Conservation (phyloP, 441 rosid genomes). For the Populus hybrid region DNA sequence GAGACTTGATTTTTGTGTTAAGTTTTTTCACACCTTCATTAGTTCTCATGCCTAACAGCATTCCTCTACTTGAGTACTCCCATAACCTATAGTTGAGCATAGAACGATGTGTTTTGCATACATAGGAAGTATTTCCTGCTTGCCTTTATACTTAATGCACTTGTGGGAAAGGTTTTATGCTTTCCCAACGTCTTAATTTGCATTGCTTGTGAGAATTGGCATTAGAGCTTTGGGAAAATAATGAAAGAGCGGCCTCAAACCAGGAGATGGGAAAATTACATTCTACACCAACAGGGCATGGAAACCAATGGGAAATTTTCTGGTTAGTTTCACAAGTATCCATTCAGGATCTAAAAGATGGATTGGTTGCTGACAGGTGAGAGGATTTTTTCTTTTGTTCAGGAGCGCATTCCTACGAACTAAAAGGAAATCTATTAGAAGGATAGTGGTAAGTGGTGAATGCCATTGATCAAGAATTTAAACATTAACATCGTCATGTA, state of each 20-base stretch:
- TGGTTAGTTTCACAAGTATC: neutral
- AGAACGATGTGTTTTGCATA: neutral
- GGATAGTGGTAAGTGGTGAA: neutral
- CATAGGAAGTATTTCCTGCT: neutral
- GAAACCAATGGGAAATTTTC: neutral
- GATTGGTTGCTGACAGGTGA: neutral
- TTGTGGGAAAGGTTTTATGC: neutral
- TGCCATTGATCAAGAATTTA: neutral
- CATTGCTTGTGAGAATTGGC: neutral
- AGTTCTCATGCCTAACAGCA: neutral
- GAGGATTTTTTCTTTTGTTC: neutral
- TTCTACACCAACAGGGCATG: neutral
- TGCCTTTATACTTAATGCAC: neutral
- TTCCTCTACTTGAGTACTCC: neutral
- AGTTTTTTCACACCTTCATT: neutral
- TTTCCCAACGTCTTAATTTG: neutral
- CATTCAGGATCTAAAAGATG: no score
- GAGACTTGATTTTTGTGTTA: neutral
- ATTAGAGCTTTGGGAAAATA: neutral
- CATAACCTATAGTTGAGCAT: neutral
- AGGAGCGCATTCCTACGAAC: neutral
- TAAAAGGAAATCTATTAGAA: neutral
- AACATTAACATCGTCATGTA: neutral
- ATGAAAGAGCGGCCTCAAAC: neutral
- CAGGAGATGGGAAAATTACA: neutral